phyloP scores from a whole-genome alignment of 805 yeast species.

The Saccharomycopsis schoenii region DNA sequence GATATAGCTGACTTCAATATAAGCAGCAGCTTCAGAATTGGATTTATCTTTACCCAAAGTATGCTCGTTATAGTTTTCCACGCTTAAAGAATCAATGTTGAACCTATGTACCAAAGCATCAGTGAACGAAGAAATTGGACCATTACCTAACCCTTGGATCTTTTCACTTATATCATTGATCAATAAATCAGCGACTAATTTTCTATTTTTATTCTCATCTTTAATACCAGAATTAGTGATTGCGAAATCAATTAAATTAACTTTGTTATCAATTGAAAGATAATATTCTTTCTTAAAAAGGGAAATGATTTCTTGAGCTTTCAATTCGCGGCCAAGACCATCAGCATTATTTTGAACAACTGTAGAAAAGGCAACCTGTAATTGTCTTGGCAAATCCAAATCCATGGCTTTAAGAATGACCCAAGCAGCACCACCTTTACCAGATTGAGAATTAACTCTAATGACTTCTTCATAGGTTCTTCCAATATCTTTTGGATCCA shows the following conservation, averaged over 20 bases:
- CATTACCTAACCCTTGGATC: constrained; percentile 58
- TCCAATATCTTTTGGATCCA: constrained; percentile 76
- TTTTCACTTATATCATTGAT: constrained; percentile 27
- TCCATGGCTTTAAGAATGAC: constrained; percentile 61
- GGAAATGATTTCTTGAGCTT: constrained; percentile 51
- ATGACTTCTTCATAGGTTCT: constrained; percentile 75
- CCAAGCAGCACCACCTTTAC: constrained; percentile 87
- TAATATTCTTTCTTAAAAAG: constrained; percentile 51
- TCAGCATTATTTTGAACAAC: constrained; percentile 61
- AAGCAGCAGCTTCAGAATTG: constrained; percentile 65
- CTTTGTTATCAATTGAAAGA: constrained; percentile 27
- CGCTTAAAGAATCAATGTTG: constrained; percentile 43
- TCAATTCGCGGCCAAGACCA: constrained; percentile 55
- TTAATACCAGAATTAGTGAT: constrained; percentile 25
- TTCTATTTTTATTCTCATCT: constrained; percentile 32
- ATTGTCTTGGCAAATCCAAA: constrained; percentile 60
- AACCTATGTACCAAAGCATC: constrained; percentile 50
- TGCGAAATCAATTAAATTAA: constrained; percentile 34
- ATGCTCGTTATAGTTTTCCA: constrained; percentile 61
- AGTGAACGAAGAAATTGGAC: constrained; percentile 67
- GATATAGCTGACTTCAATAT: constrained; percentile 47
- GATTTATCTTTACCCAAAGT: constrained; percentile 58
- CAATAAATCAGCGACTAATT: constrained; percentile 33
- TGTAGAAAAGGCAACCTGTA: constrained; percentile 60
- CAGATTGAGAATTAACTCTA: constrained; percentile 79